These are phyloP conservation scores for Arthrocladium fulminans DNA, from an alignment of 2,329 filamentous ascomycete genomes.

Conservation along the genomic window DNA sequence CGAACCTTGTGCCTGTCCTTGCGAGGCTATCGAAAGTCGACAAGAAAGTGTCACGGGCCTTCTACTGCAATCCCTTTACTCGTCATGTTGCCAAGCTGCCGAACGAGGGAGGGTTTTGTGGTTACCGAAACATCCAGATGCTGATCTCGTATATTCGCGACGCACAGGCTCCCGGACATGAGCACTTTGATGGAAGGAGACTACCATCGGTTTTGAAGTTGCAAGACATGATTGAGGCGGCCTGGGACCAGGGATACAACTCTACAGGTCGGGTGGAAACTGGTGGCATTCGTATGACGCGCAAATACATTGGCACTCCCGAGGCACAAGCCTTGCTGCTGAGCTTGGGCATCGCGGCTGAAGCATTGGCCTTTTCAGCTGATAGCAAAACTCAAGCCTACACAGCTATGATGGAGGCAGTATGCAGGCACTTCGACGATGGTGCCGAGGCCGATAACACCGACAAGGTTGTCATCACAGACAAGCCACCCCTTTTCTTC, in stretches of 20 bases:
- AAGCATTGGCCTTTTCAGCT: slow-evolving; percentile 50
- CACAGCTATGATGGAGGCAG: slow-evolving; percentile 53
- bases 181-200: slow-evolving; percentile 47
- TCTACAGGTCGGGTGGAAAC: slow-evolving; percentile 66
- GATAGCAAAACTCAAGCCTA: slow-evolving; percentile 40
- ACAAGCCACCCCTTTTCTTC: slow-evolving; percentile 76
- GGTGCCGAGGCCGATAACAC: slow-evolving; percentile 37
- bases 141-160: slow-evolving; percentile 68
- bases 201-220: slow-evolving; percentile 72
- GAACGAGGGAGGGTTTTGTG: slow-evolving; percentile 85
- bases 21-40: slow-evolving; percentile 57
- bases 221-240: slow-evolving; percentile 76
- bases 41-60: slow-evolving; percentile 57
- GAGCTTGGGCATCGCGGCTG: slow-evolving; percentile 59
- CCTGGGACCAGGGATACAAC: slow-evolving; percentile 83
- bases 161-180: slow-evolving; percentile 46
- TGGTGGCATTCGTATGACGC: slow-evolving; percentile 74
- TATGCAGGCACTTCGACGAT: slow-evolving; percentile 66
- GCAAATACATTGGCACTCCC: slow-evolving; percentile 91
- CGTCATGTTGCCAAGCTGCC: slow-evolving; percentile 73
- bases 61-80: slow-evolving; percentile 67
- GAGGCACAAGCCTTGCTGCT: slow-evolving; percentile 78
- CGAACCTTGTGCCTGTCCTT: slow-evolving; percentile 54
- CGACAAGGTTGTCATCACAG: slow-evolving; percentile 60
- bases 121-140: slow-evolving; percentile 93